phyloP scores from a whole-genome alignment of 108 stramenopile species.

The Pseudonitzschia pungens region DNA sequence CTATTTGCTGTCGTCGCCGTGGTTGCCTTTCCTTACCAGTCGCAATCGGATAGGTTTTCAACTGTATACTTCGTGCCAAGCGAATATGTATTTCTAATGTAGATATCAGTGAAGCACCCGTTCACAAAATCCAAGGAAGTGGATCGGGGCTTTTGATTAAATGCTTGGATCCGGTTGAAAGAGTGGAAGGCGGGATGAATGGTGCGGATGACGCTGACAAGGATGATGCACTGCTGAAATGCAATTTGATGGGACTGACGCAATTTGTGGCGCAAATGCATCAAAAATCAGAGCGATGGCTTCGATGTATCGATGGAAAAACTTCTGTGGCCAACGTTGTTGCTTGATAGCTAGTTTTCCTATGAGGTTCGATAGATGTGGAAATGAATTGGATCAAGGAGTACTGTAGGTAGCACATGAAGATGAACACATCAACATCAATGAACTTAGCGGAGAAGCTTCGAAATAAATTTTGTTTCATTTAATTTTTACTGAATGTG shows the following conservation, averaged over 20 bases:
- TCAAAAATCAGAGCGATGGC: background rate
- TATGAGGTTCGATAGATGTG: constrained; percentile 5
- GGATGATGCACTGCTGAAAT: background rate
- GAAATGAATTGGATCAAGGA: background rate
- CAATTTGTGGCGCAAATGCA: background rate
- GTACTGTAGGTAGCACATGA: background rate
- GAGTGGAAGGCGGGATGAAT: background rate
- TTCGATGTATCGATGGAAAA: background rate
- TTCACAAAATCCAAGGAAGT: background rate
- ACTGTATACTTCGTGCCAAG: background rate
- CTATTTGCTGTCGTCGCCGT: background rate
- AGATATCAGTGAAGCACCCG: background rate
- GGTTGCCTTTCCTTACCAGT: background rate
- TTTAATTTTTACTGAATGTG: constrained; percentile 7
- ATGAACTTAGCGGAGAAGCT: background rate
- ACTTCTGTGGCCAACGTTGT: background rate
- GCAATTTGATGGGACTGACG: background rate
- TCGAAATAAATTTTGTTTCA: background rate
- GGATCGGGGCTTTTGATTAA: background rate
- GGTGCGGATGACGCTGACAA: background rate
- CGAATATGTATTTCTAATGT: background rate
- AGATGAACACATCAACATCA: background rate
- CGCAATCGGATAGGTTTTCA: background rate
- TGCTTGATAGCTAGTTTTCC: background rate
- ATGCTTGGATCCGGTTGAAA: background rate